phyloP scores from a whole-genome alignment of 2,329 filamentous ascomycete genomes.

The Dissoconium aciculare region DNA sequence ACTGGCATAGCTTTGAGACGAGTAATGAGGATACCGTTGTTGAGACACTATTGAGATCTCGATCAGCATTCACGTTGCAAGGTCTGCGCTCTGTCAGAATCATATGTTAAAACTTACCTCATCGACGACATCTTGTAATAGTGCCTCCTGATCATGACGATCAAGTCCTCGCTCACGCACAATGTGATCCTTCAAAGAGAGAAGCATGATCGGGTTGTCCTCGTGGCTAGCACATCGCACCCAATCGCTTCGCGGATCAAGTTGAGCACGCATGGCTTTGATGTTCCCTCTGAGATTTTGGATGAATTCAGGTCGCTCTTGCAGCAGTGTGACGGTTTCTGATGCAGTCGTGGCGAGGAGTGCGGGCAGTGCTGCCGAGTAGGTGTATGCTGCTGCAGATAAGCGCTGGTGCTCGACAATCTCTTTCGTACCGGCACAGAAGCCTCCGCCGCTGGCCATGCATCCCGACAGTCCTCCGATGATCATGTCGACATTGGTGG shows the following conservation, averaged over 20 bases:
- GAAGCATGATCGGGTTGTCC: slow-evolving; percentile 77
- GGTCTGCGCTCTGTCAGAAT: no score
- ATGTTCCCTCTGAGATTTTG: slow-evolving; percentile 71
- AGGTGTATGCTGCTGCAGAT: slow-evolving; percentile 82
- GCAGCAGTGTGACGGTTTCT: slow-evolving; percentile 73
- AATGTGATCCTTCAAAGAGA: slow-evolving; percentile 72
- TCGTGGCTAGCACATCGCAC: slow-evolving; percentile 62
- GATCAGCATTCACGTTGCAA: no score
- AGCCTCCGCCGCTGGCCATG: slow-evolving; percentile 82
- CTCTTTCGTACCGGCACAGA: slow-evolving; percentile 82
- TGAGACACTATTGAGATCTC: slow-evolving; percentile 62
- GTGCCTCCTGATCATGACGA: slow-evolving; percentile 57
- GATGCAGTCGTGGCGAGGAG: slow-evolving; percentile 91
- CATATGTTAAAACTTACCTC: slow-evolving; percentile 61
- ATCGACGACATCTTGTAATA: slow-evolving; percentile 86
- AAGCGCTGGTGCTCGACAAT: slow-evolving; percentile 95
- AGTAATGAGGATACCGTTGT: slow-evolving; percentile 80
- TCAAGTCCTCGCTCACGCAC: slow-evolving; percentile 54
- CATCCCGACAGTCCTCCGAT: slow-evolving; percentile 82
- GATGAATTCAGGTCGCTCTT: slow-evolving; percentile 73
- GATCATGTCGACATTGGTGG: slow-evolving; percentile 91
- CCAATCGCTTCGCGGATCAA: slow-evolving; percentile 91
- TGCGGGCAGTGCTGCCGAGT: slow-evolving; percentile 84
- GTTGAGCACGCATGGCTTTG: slow-evolving; percentile 65
- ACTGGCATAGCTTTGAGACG: slow-evolving; percentile 62